These are phyloP conservation scores for Clonostachys sp. DNA, from an alignment of 2,329 filamentous ascomycete species.

Conservation along the genomic window DNA sequence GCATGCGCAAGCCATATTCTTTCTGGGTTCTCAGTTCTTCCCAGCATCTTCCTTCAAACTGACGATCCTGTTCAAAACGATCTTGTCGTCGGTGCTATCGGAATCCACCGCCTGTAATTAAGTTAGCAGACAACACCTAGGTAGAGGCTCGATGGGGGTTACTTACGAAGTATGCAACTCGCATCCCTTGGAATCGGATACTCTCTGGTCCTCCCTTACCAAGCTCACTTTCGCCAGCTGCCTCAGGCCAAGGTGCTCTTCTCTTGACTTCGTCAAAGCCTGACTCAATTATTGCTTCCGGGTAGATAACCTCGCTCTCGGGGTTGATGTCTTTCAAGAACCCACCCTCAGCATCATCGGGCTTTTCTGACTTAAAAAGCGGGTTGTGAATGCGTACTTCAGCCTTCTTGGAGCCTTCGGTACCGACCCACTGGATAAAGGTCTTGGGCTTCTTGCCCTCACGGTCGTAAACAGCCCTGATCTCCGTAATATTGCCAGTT, in stretches of 20 bases:
- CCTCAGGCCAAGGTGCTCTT: slow-evolving; percentile 75
- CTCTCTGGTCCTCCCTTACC: slow-evolving; percentile 59
- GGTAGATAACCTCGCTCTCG: slow-evolving; percentile 69
- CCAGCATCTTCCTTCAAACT: slow-evolving; percentile 83
- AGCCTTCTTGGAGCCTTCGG: slow-evolving; percentile 58
- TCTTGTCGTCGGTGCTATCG: slow-evolving; percentile 72
- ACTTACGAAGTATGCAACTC: slow-evolving; percentile 72
- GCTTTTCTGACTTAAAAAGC: slow-evolving; percentile 79
- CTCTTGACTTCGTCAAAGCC: slow-evolving; percentile 71
- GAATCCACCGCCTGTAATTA: slow-evolving; percentile 61
- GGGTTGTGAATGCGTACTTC: slow-evolving; percentile 72
- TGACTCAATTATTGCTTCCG: slow-evolving; percentile 69
- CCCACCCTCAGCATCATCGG: slow-evolving; percentile 68
- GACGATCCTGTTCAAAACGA: slow-evolving; percentile 89
- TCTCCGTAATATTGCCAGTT: slow-evolving; percentile 56
- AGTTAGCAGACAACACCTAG: slow-evolving; percentile 5
- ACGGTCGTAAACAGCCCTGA: slow-evolving; percentile 57
- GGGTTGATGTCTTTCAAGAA: slow-evolving; percentile 79
- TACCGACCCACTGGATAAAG: slow-evolving; percentile 78
- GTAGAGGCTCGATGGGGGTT: background rate
- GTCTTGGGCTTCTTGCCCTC: slow-evolving; percentile 69
- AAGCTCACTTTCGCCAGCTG: slow-evolving; percentile 59
- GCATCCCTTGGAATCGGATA: slow-evolving; percentile 82
- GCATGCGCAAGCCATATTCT: too few relatives aligned
- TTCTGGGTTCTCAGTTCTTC: slow-evolving; percentile 34